Evolutionary conservation across 176 grass and related monocot species (phyloP), one percentile per base, ranked within the genome.

Genomic region (Triticum aestivum): DNA sequence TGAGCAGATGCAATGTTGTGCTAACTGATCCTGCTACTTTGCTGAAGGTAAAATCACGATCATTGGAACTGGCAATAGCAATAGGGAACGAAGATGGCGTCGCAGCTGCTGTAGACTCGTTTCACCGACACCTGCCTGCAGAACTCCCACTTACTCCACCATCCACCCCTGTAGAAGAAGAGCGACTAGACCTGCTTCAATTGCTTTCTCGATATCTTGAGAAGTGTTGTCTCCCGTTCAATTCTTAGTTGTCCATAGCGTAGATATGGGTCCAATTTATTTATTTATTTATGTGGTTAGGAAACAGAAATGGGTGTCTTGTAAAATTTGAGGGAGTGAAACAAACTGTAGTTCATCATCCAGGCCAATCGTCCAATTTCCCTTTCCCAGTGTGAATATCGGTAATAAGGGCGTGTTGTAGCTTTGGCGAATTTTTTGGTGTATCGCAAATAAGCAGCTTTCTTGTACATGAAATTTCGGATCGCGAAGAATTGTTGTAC

Each of bases 61-160:
- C 94, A 8, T 81, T 89, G 82, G 94, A 98, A 73, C 65, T 98
- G 54, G 94, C 92, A 23, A 96, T 84, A 87, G 81, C 90, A 65
- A 89, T 96, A 89, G 92, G 94, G 61, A 94, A 98, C 54, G 97
- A 96, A 86, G 94, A 98, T 84, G 97, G 97, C 26, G 94, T 94
- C 4, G 92, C 92, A 39, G 89, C 90, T 34, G 97, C 97, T 74
- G 94, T 96, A 79, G 86, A 93, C 65, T 73, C 94, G 59, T 98
- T 98, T 88, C 94, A 96, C 42, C 85, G 82, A 44, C 88, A 98
- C 85, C 85, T 98, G 64, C 94, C 97, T 67, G 79, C 79, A 17
- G 88, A 96, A 67, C 35, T 92, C 52, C 97, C 94, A 8, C 66
- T 91, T 34, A 26, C 87, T 27, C 81, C 86, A 35, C 73, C 73